These are phyloP conservation scores for Blepharisma stoltei DNA, from an alignment of 73 alveolate genomes.

Conservation along the genomic window DNA sequence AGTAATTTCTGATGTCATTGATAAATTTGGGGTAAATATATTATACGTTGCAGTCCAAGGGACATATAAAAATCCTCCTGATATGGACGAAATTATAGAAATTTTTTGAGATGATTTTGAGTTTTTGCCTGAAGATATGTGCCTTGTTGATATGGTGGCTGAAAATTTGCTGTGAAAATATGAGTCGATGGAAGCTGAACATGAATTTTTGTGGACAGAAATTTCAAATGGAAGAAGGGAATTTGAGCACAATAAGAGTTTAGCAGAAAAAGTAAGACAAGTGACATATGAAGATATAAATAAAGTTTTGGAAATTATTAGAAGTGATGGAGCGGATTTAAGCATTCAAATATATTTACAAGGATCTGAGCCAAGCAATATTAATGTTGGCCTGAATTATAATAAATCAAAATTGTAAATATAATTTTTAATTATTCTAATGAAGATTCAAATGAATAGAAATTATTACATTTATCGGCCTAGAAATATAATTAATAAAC, in stretches of 20 bases:
- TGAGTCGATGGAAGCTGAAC: neutral
- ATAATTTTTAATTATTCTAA: too few species aligned
- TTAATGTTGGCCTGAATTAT: too few species aligned
- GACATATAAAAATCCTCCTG: neutral
- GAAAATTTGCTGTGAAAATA: neutral
- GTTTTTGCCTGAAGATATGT: neutral
- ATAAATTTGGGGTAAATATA: neutral
- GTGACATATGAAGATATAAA: neutral
- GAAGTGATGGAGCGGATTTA: neutral
- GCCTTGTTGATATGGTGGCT: neutral
- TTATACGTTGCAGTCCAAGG: neutral
- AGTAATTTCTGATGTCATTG: neutral
- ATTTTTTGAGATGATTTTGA: slow-evolving; percentile 1
- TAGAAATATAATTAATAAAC: too few species aligned
- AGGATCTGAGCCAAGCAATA: neutral
- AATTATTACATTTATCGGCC: too few species aligned
- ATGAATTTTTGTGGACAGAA: neutral
- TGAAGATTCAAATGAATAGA: too few species aligned
- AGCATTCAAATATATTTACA: neutral
- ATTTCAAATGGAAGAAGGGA: neutral
- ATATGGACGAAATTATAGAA: neutral
- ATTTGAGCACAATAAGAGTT: neutral
- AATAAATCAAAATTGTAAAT: too few species aligned
- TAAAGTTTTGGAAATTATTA: neutral
- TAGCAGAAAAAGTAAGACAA: neutral